Conservation (phyloP, 2,329 filamentous ascomycete species). For the Aspergillus unguis region DNA sequence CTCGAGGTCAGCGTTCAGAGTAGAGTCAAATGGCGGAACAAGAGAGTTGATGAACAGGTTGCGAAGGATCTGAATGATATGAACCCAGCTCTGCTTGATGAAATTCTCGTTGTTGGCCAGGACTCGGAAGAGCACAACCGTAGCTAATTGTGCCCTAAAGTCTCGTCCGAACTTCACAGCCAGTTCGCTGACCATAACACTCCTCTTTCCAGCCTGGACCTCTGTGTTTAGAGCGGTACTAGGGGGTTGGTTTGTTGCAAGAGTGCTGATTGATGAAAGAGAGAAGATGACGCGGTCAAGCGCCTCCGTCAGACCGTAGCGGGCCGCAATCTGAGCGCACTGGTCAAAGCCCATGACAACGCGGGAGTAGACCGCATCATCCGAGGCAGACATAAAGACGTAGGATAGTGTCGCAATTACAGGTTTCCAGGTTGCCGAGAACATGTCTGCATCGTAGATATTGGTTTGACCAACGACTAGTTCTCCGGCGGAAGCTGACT, state of each 20-base stretch:
- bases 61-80: conserved; percentile 87
- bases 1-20: conserved; percentile 62
- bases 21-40: conserved; percentile 73
- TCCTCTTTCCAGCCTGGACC: conserved; percentile 85
- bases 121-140: conserved; percentile 90
- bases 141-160: conserved; percentile 88
- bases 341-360: conserved; percentile 95
- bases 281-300: conserved; percentile 91
- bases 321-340: conserved; percentile 86
- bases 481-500: conserved; percentile 71
- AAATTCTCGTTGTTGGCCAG: conserved; percentile 78
- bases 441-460: conserved; percentile 96
- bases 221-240: conserved; percentile 92
- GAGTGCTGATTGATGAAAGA: conserved; percentile 82
- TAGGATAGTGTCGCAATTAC: conserved; percentile 94
- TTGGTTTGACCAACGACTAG: conserved; percentile 83
- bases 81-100: conserved; percentile 56
- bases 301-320: conserved; percentile 77
- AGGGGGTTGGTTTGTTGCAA: conserved; percentile 70
- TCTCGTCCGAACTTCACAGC: conserved; percentile 94
- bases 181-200: conserved; percentile 97
- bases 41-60: conserved; percentile 96
- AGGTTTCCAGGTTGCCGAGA: conserved; percentile 90
- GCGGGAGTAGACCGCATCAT: conserved; percentile 90
- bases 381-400: conserved; percentile 97